These are phyloP conservation scores for Aspergillus japonicus DNA, from an alignment of 2,329 filamentous ascomycete species.

Conservation along the genomic window DNA sequence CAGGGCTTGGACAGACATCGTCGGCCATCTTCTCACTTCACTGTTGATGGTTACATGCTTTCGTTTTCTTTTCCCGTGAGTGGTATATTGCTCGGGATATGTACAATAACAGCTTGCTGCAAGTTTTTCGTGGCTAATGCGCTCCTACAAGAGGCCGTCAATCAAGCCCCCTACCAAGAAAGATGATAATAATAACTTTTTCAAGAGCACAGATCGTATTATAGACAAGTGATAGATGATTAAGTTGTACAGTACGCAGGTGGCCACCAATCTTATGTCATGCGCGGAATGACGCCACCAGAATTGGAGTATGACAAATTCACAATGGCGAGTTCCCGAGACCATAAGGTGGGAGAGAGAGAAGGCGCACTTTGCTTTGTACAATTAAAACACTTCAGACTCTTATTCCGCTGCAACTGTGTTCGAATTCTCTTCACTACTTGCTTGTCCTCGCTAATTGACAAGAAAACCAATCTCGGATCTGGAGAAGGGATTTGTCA, in stretches of 20 bases:
- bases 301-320: constrained; percentile 3
- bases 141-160: neutral
- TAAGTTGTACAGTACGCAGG: neutral
- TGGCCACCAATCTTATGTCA: constrained; percentile 3
- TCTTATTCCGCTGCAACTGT: neutral
- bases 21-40: constrained; percentile 8
- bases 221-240: neutral
- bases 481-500: neutral
- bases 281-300: constrained; percentile 8
- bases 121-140: neutral
- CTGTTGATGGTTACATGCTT: constrained; percentile 10
- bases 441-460: neutral
- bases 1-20: constrained; percentile 13
- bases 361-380: neutral
- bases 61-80: constrained; percentile 13
- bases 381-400: neutral
- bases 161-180: neutral
- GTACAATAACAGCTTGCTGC: constrained; percentile 28
- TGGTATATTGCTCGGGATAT: constrained; percentile 25
- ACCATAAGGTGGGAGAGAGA: neutral
- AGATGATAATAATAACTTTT: neutral
- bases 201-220: neutral
- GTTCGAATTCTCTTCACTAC: neutral
- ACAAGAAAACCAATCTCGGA: neutral
- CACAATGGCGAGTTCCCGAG: neutral